These are phyloP conservation scores for Ascochyta viciae-villosae DNA, from an alignment of 2,329 filamentous ascomycete species.

Conservation along the genomic window DNA sequence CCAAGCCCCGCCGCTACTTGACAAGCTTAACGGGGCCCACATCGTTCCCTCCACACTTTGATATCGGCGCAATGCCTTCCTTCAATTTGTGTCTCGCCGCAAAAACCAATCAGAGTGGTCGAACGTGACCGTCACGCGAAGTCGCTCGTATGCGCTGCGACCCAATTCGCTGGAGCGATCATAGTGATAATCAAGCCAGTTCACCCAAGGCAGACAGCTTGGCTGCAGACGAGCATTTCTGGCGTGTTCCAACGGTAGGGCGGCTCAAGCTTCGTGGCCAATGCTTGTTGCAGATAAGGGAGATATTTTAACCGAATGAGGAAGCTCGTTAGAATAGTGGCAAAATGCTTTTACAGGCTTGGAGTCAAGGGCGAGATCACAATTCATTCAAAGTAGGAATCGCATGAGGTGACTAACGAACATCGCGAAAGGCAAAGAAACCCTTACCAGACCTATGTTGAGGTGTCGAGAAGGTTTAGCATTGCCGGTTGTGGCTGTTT, in stretches of 20 bases:
- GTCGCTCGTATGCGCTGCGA: neutral
- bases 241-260: neutral
- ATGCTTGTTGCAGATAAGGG: slow-evolving; percentile 33
- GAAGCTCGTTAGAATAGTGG: slow-evolving; percentile 22
- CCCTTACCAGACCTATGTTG: neutral
- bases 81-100: neutral
- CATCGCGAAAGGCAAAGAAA: neutral
- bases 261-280: slow-evolving; percentile 30
- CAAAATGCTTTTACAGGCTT: neutral
- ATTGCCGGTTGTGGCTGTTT: slow-evolving; percentile 10
- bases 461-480: slow-evolving; percentile 1
- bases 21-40: slow-evolving; percentile 19
- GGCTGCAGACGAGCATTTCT: slow-evolving; percentile 2
- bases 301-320: slow-evolving; percentile 23
- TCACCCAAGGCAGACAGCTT: neutral
- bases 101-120: neutral
- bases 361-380: neutral
- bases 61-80: slow-evolving; percentile 6
- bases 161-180: slow-evolving; percentile 2
- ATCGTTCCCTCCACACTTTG: slow-evolving; percentile 5
- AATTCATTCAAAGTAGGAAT: neutral
- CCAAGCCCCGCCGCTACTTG: slow-evolving; percentile 20
- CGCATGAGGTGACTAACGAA: neutral
- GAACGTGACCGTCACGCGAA: neutral
- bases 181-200: neutral